These are phyloP conservation scores for Aspergillus unguis DNA, from an alignment of 2,329 filamentous ascomycete species.

Conservation along the genomic window DNA sequence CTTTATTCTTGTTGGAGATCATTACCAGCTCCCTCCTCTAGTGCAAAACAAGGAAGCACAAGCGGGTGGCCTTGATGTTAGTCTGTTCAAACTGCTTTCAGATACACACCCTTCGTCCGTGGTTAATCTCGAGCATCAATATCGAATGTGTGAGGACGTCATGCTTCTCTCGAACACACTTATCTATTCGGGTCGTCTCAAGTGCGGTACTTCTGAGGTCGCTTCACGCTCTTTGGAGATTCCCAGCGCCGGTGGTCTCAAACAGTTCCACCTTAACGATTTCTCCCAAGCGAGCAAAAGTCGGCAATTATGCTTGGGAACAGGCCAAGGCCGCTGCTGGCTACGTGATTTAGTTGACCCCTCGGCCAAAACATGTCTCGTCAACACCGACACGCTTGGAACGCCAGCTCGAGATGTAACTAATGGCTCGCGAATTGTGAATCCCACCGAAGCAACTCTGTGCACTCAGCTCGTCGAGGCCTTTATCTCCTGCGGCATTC, in stretches of 20 bases:
- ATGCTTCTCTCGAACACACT: slow-evolving; percentile 91
- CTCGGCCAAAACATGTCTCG: slow-evolving; percentile 71
- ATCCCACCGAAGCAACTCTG: slow-evolving; percentile 75
- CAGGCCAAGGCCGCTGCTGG: slow-evolving; percentile 63
- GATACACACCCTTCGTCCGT: slow-evolving; percentile 84
- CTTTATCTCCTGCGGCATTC: slow-evolving; percentile 71
- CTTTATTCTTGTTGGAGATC: slow-evolving; percentile 93
- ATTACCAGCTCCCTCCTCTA: slow-evolving; percentile 90
- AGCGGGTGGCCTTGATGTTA: slow-evolving; percentile 82
- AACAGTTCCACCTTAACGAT: slow-evolving; percentile 52
- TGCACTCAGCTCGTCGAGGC: slow-evolving; percentile 76
- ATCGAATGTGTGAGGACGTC: slow-evolving; percentile 96
- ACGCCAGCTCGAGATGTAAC: slow-evolving; percentile 60
- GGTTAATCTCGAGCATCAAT: slow-evolving; percentile 90
- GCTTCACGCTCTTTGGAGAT: slow-evolving; percentile 66
- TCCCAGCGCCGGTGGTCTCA: slow-evolving; percentile 61
- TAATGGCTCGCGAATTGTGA: slow-evolving; percentile 82
- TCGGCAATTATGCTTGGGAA: slow-evolving; percentile 55
- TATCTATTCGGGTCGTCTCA: slow-evolving; percentile 86
- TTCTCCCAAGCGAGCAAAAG: slow-evolving; percentile 19
- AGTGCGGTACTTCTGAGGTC: slow-evolving; percentile 78
- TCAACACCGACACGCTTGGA: slow-evolving; percentile 79
- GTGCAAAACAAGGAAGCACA: slow-evolving; percentile 89
- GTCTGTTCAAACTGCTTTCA: slow-evolving; percentile 88
- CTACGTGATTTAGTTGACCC: slow-evolving; percentile 68